Conservation (phyloP, 371 early-diverging fungal genomes). For the Mucor circinelloides region DNA sequence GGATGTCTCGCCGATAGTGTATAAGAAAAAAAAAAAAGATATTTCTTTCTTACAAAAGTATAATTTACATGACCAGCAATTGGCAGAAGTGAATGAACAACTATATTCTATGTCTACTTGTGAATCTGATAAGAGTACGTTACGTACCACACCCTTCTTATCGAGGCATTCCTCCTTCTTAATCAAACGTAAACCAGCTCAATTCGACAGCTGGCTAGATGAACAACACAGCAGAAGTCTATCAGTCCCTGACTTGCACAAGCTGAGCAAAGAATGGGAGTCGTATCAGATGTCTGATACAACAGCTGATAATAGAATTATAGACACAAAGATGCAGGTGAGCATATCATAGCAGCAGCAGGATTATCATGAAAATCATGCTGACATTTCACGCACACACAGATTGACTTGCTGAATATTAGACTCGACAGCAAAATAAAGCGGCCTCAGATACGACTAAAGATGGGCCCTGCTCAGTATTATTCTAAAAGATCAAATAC, state of each 20-base stretch:
- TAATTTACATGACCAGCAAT: background rate
- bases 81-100: background rate
- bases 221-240: slow-evolving; percentile 21
- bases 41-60: background rate
- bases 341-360: background rate
- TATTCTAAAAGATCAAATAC: slow-evolving; percentile 31
- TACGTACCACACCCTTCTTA: background rate
- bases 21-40: no score
- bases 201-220: background rate
- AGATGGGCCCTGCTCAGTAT: slow-evolving; percentile 42
- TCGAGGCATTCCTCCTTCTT: background rate
- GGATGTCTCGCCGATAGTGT: background rate
- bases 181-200: slow-evolving; percentile 2
- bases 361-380: background rate
- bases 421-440: slow-evolving; percentile 29
- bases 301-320: slow-evolving; percentile 14
- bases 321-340: slow-evolving; percentile 32
- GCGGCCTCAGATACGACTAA: slow-evolving; percentile 36
- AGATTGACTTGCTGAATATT: slow-evolving; percentile 49
- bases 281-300: slow-evolving; percentile 18
- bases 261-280: slow-evolving; percentile 36
- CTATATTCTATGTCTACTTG: background rate
- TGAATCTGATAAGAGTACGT: background rate
- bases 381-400: background rate
- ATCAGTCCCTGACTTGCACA: slow-evolving; percentile 38